phyloP scores from a whole-genome alignment of 1,284 basidiomycete species.

The Trichosporon sp. region DNA sequence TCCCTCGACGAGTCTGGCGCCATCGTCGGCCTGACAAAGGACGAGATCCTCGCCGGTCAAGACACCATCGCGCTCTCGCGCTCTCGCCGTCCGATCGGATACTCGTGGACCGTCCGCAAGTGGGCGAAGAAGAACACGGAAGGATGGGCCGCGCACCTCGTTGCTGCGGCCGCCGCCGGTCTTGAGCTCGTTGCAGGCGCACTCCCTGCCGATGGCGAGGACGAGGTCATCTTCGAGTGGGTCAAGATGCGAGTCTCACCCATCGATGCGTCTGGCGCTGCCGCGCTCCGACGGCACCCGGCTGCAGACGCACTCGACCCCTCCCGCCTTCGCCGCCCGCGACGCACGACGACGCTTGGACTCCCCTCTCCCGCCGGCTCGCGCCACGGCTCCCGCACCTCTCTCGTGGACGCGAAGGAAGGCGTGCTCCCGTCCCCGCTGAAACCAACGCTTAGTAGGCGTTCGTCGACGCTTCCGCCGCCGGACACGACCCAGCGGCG shows the following conservation, averaged over 20 bases:
- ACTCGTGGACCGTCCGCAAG: conserved; percentile 76
- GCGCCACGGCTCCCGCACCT: conserved; percentile 20
- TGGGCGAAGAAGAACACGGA: conserved; percentile 69
- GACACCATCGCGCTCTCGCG: conserved; percentile 27
- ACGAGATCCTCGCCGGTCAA: conserved; percentile 8
- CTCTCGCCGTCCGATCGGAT: conserved; percentile 57
- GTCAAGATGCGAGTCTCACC: conserved; percentile 43
- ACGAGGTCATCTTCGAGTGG: conserved; percentile 57
- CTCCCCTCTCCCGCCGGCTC: conserved; percentile 18
- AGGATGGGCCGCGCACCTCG: conserved; percentile 49
- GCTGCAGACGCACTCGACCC: conserved; percentile 21
- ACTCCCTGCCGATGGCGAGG: conserved; percentile 36
- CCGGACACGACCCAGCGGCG: neutral
- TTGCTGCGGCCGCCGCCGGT: conserved; percentile 49
- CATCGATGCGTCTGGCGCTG: conserved; percentile 21
- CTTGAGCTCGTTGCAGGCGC: conserved; percentile 43
- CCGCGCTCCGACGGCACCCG: conserved; percentile 27
- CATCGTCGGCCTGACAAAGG: conserved; percentile 38
- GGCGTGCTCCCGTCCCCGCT: neutral
- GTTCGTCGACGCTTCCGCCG: conserved; percentile 6
- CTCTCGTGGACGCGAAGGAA: conserved; percentile 8
- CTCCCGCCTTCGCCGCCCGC: conserved; percentile 1
- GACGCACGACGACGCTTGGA: conserved; percentile 9
- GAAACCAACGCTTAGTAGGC: conserved; percentile 5
- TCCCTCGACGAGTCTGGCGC: conserved; percentile 42